These are phyloP conservation scores for Delonix regia DNA, from an alignment of 306 rosid species.

Conservation along the genomic window DNA sequence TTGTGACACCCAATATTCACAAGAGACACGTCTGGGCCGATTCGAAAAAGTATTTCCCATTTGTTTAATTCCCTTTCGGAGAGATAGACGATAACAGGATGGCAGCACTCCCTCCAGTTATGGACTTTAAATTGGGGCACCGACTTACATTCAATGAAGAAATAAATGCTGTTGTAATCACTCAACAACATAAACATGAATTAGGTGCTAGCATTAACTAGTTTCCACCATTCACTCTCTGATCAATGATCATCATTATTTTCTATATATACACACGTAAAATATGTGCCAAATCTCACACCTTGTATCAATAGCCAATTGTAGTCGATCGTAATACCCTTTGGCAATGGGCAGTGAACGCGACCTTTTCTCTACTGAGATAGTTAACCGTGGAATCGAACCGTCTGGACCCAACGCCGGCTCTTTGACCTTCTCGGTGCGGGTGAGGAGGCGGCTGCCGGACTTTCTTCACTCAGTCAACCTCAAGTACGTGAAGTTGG, in stretches of 20 bases:
- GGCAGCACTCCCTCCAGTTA: neutral
- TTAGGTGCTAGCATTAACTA: slow-evolving; percentile 75
- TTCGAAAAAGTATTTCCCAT: too few relatives aligned
- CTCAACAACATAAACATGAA: slow-evolving; percentile 65
- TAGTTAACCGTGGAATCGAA: slow-evolving; percentile 88
- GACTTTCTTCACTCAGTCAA: slow-evolving; percentile 93
- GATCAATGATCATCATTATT: neutral
- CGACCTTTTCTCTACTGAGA: slow-evolving; percentile 82
- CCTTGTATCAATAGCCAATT: neutral
- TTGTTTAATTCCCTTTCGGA: too few relatives aligned
- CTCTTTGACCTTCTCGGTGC: slow-evolving; percentile 78
- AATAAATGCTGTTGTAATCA: slow-evolving; percentile 57
- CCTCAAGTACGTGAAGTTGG: slow-evolving; percentile 91
- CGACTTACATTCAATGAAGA: slow-evolving; percentile 67
- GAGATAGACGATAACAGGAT: neutral
- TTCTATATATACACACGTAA: neutral
- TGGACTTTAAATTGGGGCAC: slow-evolving; percentile 27
- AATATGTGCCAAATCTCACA: neutral
- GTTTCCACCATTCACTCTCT: slow-evolving; percentile 51
- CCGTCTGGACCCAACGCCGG: slow-evolving; percentile 93
- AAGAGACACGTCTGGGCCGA: too few relatives aligned
- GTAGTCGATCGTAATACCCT: too few relatives aligned
- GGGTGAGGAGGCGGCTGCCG: slow-evolving; percentile 81
- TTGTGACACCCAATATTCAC: too few relatives aligned
- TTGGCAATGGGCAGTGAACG: slow-evolving; percentile 65